Evolutionary conservation across 2,329 filamentous ascomycete species (phyloP).

Genomic region (Exutisphaerella laricina): DNA sequence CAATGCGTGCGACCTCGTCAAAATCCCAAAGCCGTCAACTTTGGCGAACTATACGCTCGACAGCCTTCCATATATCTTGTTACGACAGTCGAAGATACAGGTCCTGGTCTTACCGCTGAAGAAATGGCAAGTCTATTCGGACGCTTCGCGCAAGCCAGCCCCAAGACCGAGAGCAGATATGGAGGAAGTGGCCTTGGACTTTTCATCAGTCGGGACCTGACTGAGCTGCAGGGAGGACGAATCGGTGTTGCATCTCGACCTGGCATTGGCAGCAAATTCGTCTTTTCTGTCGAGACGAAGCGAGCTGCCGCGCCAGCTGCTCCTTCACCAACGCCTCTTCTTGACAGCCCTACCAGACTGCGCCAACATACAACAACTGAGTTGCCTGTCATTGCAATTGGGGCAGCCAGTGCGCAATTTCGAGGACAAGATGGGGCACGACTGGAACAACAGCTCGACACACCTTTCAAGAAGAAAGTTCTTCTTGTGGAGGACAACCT

Average conservation of each 20-base stretch:
- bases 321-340: slow-evolving; percentile 3
- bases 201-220: slow-evolving; percentile 62
- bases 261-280: slow-evolving; percentile 59
- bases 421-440: neutral
- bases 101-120: slow-evolving; percentile 35
- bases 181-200: slow-evolving; percentile 64
- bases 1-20: slow-evolving; percentile 36
- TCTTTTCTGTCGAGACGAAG: slow-evolving; percentile 51
- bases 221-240: slow-evolving; percentile 63
- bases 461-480: slow-evolving; percentile 6
- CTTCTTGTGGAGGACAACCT: slow-evolving; percentile 28
- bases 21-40: slow-evolving; percentile 25
- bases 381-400: neutral
- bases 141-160: slow-evolving; percentile 62
- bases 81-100: slow-evolving; percentile 36
- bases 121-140: slow-evolving; percentile 53
- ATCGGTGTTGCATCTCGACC: slow-evolving; percentile 58
- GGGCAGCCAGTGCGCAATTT: neutral
- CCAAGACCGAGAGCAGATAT: slow-evolving; percentile 62
- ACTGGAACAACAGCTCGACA: neutral
- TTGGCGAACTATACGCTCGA: slow-evolving; percentile 5
- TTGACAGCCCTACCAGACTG: slow-evolving; percentile 6
- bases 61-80: slow-evolving; percentile 29
- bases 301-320: slow-evolving; percentile 6
- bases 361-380: no score